A percentile compares a stretch with the other conserved stretches of the same genome.
These are phyloP conservation scores for Ramaria sp. DNA, from an alignment of 768 basidiomycete genomes.

Conservation along the genomic window DNA sequence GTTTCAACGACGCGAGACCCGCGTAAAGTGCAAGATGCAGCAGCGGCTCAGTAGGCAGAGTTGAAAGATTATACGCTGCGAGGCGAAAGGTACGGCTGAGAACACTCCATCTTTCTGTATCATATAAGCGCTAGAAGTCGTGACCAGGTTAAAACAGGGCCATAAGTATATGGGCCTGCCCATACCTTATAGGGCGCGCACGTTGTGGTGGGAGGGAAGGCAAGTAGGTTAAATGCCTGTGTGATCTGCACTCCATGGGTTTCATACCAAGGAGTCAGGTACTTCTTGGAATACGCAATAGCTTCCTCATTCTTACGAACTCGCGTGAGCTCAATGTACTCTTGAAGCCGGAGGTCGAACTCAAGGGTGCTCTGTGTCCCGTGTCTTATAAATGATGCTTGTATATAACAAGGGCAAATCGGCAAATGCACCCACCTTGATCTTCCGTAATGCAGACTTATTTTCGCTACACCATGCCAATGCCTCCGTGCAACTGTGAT, in stretches of 20 bases:
- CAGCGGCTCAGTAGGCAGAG: constrained; percentile 78
- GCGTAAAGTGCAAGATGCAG: constrained; percentile 84
- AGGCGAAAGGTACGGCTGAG: constrained; percentile 73
- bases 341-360: constrained; percentile 91
- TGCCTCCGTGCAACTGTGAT: constrained; percentile 78
- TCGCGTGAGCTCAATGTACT: constrained; percentile 88
- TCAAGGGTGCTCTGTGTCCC: constrained; percentile 75
- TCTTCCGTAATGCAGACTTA: constrained; percentile 82
- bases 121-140: constrained; percentile 63
- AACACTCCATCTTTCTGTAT: constrained; percentile 61
- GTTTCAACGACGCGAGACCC: constrained; percentile 82
- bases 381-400: not conserved
- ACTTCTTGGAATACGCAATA: constrained; percentile 73
- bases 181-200: constrained; percentile 74
- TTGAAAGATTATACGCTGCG: constrained; percentile 81
- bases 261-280: constrained; percentile 73
- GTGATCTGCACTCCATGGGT: constrained; percentile 71
- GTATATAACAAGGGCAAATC: not conserved
- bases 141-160: not conserved
- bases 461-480: constrained; percentile 96
- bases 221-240: constrained; percentile 67
- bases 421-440: constrained; percentile 44
- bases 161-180: not conserved
- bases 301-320: constrained; percentile 57
- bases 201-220: constrained; percentile 57